Base-by-base conservation (phyloP, 108 stramenopile genomes). In the Skeletonema potamos region DNA sequence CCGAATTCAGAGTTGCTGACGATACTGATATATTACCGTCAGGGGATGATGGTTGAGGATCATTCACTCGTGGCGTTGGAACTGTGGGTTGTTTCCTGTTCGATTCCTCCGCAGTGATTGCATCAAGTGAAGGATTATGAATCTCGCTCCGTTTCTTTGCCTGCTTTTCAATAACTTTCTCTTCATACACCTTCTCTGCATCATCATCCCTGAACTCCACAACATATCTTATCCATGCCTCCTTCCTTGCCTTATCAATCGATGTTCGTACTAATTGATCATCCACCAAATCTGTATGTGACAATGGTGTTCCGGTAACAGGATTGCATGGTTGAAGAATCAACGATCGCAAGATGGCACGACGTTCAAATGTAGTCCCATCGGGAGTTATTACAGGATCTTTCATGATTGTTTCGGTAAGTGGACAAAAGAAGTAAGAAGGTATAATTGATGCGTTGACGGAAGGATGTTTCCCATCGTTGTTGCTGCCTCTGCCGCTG, bases 321-420 rank as follows among this genome's bases (percentile, higher is more conserved):
- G 79, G 79, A 69, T 80, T 61, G 2, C 13, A 13, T 4, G 43
- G 26, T 34, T 61, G 29, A 7, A 80, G 17, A 26, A 80, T 58
- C 24, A 80, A 56, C 15, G 22, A 69, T 6, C 79, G 57, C 11
- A 84, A 27, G 27, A 87, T 74, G 1, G 84, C 81, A 13, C 63
- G 55, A 18, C 84, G 77, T 68, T 87, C 86, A 54, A 76, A 87
- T 34, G 79, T 85, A 28, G 57, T 18, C 1, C 86, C 86, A 44
- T 78, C 66, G 7, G 72, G 82, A 4, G 84, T 85, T n/a, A 78
- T 66, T 1, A 87, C 86, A 6, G 86, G 86, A 67, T 87, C 84
- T 27, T 58, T 79, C 86, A 87, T 87, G 18, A 87, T 83, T 20
- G 62, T 56, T 70, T 74, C 41, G 0, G 82, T 85, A 10, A 87